Evolutionary conservation across 2,329 filamentous ascomycete species (phyloP), one percentile per base, ranked within the genome.

Genomic region (Penicillium italicum): DNA sequence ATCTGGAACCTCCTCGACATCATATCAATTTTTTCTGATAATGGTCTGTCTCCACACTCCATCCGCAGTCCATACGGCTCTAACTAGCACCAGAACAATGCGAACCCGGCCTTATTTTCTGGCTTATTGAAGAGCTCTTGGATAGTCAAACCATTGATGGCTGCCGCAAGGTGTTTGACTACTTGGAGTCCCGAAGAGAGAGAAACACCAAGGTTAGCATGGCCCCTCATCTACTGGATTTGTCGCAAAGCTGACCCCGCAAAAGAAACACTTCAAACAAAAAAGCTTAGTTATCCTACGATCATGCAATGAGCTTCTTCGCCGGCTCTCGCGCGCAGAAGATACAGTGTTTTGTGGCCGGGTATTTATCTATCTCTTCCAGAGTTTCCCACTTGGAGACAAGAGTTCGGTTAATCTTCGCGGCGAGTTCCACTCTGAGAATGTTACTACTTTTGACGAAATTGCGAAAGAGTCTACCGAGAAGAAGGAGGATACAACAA

Each of bases 301-400:
- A 67, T 89, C 89, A 57, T 99, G 94, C 76, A 99, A 97, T 72
- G 94, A 97, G 75, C 80, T 99, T 16, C 80, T 99, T n/a, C 86
- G 93, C 34, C 84, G 94, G 43, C 81, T 99, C 2, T 97, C 94
- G n/a, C 85, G 94, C 54, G 93, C 94, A 4, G 92, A 97, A 72
- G 94, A 99, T 73, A 95, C 94, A 0, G 91, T 95, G 0, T 99
- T 99, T 71, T 99, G 94, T 69, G 94, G 94, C 16, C 85, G 94
- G 37, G 94, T 99, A 26, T 97, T 97, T 74, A 97, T 99, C 61
- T 99, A 97, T 74, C 85, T 99, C 70, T 99, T 97, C 74, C 94
- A 99, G 72, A 96, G 91, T 72, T 97, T 99, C 68, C 94, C 94
- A 1, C 80, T 99, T 0, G 93, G 93, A 31, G 95, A 99, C 74